A percentile compares a stretch with the other conserved stretches of the same genome.
phyloP scores from a whole-genome alignment of 2,329 filamentous ascomycete species.

The Aspergillus bombycis region DNA sequence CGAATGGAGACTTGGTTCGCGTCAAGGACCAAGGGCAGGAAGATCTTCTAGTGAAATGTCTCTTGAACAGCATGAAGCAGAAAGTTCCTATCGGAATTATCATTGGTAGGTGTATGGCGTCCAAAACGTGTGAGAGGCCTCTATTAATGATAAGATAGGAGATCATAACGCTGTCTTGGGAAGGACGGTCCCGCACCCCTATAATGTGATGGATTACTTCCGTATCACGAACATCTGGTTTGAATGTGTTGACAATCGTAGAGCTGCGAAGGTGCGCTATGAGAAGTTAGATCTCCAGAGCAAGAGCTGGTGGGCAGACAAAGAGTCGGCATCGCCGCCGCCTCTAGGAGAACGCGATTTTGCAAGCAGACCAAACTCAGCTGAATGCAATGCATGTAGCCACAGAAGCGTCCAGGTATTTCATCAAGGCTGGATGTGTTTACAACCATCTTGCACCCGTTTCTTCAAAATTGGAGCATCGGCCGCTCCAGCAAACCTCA shows the following conservation, averaged over 20 bases:
- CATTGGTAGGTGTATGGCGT: slow-evolving; percentile 48
- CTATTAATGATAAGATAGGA: slow-evolving; percentile 47
- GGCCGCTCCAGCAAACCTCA: slow-evolving; percentile 33
- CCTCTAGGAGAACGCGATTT: slow-evolving; percentile 36
- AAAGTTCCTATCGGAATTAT: slow-evolving; percentile 59
- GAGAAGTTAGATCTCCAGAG: slow-evolving; percentile 61
- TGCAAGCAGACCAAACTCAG: slow-evolving; percentile 22
- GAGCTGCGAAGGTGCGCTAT: slow-evolving; percentile 62
- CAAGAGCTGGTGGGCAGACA: slow-evolving; percentile 63
- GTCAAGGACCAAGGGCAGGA: slow-evolving; percentile 50
- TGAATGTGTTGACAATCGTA: slow-evolving; percentile 54
- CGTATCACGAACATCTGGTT: slow-evolving; percentile 70
- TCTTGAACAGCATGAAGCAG: slow-evolving; percentile 52
- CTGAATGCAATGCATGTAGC: slow-evolving; percentile 48
- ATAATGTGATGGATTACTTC: slow-evolving; percentile 70
- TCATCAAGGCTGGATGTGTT: slow-evolving; percentile 61
- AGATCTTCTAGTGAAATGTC: slow-evolving; percentile 39
- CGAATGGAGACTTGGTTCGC: slow-evolving; percentile 51
- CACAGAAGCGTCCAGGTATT: slow-evolving; percentile 38
- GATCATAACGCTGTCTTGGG: slow-evolving; percentile 53
- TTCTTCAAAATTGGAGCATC: slow-evolving; percentile 58
- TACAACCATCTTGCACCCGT: slow-evolving; percentile 52
- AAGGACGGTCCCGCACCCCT: slow-evolving; percentile 59
- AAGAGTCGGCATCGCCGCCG: slow-evolving; percentile 29
- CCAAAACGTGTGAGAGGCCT: background rate